Evolutionary conservation across 2,329 filamentous ascomycete genomes (phyloP), one percentile per base, ranked within the genome.

Genomic region (Apiospora malaysiana): DNA sequence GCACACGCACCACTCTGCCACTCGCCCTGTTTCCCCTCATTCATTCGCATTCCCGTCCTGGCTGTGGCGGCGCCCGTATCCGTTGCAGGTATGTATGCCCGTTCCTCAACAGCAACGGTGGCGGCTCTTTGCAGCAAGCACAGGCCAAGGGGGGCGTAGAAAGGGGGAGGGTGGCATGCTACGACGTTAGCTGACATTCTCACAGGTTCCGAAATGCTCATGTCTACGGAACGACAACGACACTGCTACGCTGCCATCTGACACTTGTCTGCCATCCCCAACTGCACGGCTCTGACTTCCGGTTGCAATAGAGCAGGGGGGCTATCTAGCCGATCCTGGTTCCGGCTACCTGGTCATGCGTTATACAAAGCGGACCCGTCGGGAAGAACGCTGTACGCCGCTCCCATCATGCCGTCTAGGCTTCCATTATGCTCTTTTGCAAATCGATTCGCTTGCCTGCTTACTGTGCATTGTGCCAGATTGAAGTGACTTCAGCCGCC

Each of bases 61-160:
- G 56, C 56, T 40, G 56, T 7, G 18, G 27, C 21, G 8, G 32
- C 18, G 32, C 56, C 56, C 32, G 56, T 63, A 63, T 18, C 56
- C 56, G 32, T n/a, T 63, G 56, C 56, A 63, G 27, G 4, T 9
- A 40, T 40, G 56, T 40, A 63, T n/a, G 27, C 56, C 32, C 56
- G 56, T 63, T 63, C 56, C 18, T 37, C 56, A 40, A 40, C 37
- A 40, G 18, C 56, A 63, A 63, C 27, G 56, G 56, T 40, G 56
- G 18, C 56, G 56, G 56, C 56, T 63, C 32, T 21, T 21, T 63
- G 56, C 56, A 63, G 56, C 56, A 63, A 63, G 56, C 56, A 63
- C 32, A 63, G 56, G 56, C 27, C 56, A 63, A n/a, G n/a, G 56
- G 56, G 32, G 32, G 16, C 51, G 32, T 63, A 4, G 32, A 40